Evolutionary conservation across 2,329 filamentous ascomycete genomes (phyloP).

Genomic region (Septoria petroselini): DNA sequence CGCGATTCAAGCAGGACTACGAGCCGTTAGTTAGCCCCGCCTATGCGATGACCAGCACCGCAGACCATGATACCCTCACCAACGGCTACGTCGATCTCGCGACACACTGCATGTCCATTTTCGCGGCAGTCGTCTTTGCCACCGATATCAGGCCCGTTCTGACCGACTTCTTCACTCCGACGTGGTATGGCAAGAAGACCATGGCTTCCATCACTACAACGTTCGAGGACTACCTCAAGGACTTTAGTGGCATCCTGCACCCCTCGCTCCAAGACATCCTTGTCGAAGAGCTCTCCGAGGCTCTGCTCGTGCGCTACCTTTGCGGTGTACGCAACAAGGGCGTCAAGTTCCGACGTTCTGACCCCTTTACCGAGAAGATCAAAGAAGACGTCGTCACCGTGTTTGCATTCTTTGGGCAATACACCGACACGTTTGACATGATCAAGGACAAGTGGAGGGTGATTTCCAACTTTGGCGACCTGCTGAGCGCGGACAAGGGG

Average conservation of each 20-base stretch:
- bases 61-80: slow-evolving; percentile 70
- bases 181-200: slow-evolving; percentile 81
- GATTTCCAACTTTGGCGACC: slow-evolving; percentile 74
- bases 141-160: slow-evolving; percentile 78
- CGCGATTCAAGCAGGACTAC: slow-evolving; percentile 80
- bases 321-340: slow-evolving; percentile 81
- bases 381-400: slow-evolving; percentile 87
- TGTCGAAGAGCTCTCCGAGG: slow-evolving; percentile 87
- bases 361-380: slow-evolving; percentile 89
- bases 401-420: slow-evolving; percentile 79
- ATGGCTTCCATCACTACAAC: slow-evolving; percentile 94
- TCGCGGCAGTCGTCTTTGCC: slow-evolving; percentile 80
- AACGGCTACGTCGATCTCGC: slow-evolving; percentile 94
- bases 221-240: slow-evolving; percentile 84
- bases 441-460: slow-evolving; percentile 93
- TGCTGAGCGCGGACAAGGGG: slow-evolving; percentile 73
- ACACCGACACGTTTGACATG: slow-evolving; percentile 63
- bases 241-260: slow-evolving; percentile 82
- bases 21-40: slow-evolving; percentile 74
- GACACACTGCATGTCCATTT: slow-evolving; percentile 86
- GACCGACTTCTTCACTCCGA: slow-evolving; percentile 82
- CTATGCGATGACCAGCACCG: slow-evolving; percentile 69
- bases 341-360: slow-evolving; percentile 79
- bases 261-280: slow-evolving; percentile 86
- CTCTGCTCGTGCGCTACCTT: slow-evolving; percentile 83